Base-by-base conservation (phyloP, 768 basidiomycete genomes). In the Cystofilobasidium capitatum region DNA sequence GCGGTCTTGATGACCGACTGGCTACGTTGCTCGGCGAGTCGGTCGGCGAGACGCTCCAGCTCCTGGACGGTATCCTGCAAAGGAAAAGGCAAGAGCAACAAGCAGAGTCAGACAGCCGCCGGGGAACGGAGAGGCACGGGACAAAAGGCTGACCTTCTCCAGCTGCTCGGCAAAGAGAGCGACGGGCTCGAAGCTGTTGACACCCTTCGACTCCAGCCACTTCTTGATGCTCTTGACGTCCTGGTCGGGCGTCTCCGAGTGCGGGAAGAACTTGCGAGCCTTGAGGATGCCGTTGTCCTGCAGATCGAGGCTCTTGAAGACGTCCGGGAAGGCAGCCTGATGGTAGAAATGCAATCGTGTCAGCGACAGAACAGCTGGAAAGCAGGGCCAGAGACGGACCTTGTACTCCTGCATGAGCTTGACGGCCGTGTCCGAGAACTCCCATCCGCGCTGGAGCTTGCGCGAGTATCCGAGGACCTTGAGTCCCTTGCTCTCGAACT, bases 401-500 rank as follows among this genome's bases (percentile, higher is more conserved):
- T 88, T 88, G 80, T 98, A 99, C 65, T 91, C 86, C 45, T 79
- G 80, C 64, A 97, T 83, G 22, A 97, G 82, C 31, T 86, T 81
- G 44, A 93, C 78, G 0, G 94, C 87, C 74, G 86, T 89, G 68
- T 91, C 84, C 72, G 91, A 94, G 74, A 88, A 98, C 74, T 99
- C 93, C 96, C 94, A 99, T 39, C 84, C 81, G 10, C 85, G 79
- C 12, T 86, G 87, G 35, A 86, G 84, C 78, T 94, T 93, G 69
- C 84, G 82, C 9, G 91, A 87, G 77, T 96, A 97, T 70, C 89
- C 88, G 54, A 96, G 81, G 1, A 99, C 96, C 78, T 98, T 99
- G 72, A 91, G 76, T 13, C 85, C 83, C 78, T 96, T 98, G 16
- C 85, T 88, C 74, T 99, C 96, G 70, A 96, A 99, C 76, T 99